Percentiles rank a stretch among this genome's conserved stretches.
These are phyloP conservation scores for Penicillium paneum DNA, from an alignment of 2,329 filamentous ascomycete species.

Conservation along the genomic window DNA sequence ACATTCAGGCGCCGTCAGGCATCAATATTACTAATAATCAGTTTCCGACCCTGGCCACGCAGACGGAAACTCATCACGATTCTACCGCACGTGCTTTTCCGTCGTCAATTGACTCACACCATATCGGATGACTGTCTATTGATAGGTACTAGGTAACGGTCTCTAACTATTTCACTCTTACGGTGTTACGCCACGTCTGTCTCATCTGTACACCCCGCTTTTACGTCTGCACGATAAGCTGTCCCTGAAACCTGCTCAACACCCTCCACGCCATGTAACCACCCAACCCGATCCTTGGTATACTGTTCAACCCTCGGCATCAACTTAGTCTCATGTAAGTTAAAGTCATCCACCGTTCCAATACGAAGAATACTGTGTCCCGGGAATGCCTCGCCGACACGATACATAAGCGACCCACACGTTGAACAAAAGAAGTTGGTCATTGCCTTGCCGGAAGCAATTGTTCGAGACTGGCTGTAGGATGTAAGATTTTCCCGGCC, in stretches of 20 bases:
- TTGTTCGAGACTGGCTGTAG: slow-evolving; percentile 49
- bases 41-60: no score
- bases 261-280: slow-evolving; percentile 45
- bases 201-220: no score
- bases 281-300: slow-evolving; percentile 51
- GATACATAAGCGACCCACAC: slow-evolving; percentile 62
- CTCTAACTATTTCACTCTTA: no score
- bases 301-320: slow-evolving; percentile 55
- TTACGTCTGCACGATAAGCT: not conserved
- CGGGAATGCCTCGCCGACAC: slow-evolving; percentile 46
- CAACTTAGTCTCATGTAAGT: slow-evolving; percentile 55
- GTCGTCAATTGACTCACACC: no score
- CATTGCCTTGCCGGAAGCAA: slow-evolving; percentile 52
- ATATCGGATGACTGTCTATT: no score
- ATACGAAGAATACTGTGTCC: slow-evolving; percentile 52
- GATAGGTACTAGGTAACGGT: no score
- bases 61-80: no score
- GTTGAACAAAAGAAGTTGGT: slow-evolving; percentile 60
- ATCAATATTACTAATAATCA: no score
- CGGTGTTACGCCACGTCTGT: no score
- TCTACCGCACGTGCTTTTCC: no score
- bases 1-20: no score
- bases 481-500: slow-evolving; percentile 51
- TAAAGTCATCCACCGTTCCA: slow-evolving; percentile 62
- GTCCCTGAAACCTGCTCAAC: slow-evolving; percentile 26